phyloP scores from a whole-genome alignment of 2,329 filamentous ascomycete genomes.

The Aspergillus vadensis region DNA sequence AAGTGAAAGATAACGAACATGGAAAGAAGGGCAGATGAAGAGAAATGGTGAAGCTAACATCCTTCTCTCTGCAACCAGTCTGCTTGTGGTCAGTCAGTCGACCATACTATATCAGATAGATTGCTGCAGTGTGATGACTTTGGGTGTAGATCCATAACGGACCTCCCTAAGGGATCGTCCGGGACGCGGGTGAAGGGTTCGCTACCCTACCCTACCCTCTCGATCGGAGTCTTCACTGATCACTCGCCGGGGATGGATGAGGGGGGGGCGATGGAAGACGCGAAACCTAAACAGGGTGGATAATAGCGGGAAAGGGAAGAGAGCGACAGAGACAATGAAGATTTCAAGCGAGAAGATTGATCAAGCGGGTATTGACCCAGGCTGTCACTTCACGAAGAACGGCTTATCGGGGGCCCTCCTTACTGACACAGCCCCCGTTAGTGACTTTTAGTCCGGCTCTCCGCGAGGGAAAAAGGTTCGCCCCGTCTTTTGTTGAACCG shows the following conservation, averaged over 20 bases:
- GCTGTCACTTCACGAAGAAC: background rate
- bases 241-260: no score
- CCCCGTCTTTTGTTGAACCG: background rate
- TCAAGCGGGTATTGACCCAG: no score
- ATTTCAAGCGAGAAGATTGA: no score
- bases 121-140: constrained; percentile 1
- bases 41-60: background rate
- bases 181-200: background rate
- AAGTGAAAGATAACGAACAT: no score
- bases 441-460: background rate
- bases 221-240: constrained; percentile 2
- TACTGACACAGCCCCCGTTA: constrained; percentile 21
- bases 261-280: background rate
- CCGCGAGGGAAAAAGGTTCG: background rate
- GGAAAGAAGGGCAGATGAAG: background rate
- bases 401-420: constrained; percentile 4
- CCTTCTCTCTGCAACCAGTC: background rate
- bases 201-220: background rate
- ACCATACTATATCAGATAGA: background rate
- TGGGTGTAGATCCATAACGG: background rate
- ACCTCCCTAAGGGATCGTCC: background rate
- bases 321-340: no score
- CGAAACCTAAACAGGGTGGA: background rate
- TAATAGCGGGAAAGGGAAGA: no score
- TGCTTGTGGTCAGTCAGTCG: no score